These are phyloP conservation scores for Fusarium mundagurra DNA, from an alignment of 2,329 filamentous ascomycete species.

Conservation along the genomic window DNA sequence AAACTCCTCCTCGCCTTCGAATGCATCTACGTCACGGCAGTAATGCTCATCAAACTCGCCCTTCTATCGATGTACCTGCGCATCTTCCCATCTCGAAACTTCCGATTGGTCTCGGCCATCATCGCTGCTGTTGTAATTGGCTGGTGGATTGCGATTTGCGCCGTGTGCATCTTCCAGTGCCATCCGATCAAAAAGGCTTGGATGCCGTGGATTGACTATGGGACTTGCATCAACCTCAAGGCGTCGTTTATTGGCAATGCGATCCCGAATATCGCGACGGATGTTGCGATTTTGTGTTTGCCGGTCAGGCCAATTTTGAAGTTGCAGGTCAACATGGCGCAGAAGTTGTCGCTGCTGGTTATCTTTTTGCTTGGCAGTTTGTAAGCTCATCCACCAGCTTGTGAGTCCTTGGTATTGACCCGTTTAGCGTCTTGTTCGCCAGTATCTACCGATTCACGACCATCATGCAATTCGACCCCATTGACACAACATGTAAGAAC, in stretches of 20 bases:
- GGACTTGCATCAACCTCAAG: constrained; percentile 25
- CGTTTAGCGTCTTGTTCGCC: constrained; percentile 18
- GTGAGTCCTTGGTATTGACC: fast-evolving
- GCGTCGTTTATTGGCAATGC: constrained; percentile 29
- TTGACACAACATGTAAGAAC: constrained; percentile 20
- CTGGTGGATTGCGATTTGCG: constrained; percentile 31
- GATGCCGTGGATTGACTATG: constrained; percentile 5
- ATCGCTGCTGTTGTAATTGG: constrained; percentile 7
- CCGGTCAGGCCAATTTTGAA: constrained; percentile 17
- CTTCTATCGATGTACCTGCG: constrained; percentile 25
- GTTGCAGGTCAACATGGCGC: constrained; percentile 22
- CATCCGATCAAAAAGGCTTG: constrained; percentile 18
- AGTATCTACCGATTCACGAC: constrained; percentile 33
- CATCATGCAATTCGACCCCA: constrained; percentile 17
- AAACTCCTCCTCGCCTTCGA: constrained; percentile 30
- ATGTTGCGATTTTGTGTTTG: constrained; percentile 22
- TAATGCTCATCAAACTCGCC: constrained; percentile 29
- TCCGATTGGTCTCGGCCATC: neutral
- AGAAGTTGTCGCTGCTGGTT: constrained; percentile 18
- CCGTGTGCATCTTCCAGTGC: constrained; percentile 29
- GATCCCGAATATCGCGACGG: constrained; percentile 21
- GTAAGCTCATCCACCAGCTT: neutral
- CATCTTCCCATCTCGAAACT: constrained; percentile 19
- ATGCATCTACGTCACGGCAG: constrained; percentile 22
- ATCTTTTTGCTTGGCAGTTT: constrained; percentile 31